Conservation (phyloP, 2,329 filamentous ascomycete genomes). For the Talaromyces sp. region DNA sequence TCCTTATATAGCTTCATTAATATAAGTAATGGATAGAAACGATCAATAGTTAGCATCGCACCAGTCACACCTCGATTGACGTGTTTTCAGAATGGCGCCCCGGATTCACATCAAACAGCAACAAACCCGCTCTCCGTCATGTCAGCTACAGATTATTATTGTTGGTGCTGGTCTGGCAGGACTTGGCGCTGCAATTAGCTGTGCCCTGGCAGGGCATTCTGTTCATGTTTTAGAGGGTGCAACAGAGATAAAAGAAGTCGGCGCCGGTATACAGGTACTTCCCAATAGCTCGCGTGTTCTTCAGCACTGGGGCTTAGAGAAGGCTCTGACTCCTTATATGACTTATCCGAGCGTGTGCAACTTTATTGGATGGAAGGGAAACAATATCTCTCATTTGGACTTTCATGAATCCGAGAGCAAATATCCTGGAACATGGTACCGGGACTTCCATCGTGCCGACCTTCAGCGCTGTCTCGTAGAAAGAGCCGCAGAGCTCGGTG, state of each 20-base stretch:
- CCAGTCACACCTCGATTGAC: not conserved
- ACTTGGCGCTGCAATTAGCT: slow-evolving; percentile 42
- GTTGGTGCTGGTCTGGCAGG: slow-evolving; percentile 50
- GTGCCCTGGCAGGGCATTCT: slow-evolving; percentile 39
- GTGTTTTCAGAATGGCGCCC: not conserved
- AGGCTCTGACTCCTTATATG: slow-evolving; percentile 33
- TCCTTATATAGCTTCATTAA: not conserved
- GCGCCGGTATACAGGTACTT: slow-evolving; percentile 34
- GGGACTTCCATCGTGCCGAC: slow-evolving; percentile 50
- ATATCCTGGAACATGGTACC: slow-evolving; percentile 40
- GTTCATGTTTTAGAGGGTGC: slow-evolving; percentile 45
- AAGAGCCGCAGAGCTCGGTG: slow-evolving; percentile 23
- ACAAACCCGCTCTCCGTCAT: slow-evolving; percentile 33
- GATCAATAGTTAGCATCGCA: not conserved
- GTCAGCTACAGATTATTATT: slow-evolving; percentile 27
- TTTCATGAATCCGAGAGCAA: slow-evolving; percentile 25
- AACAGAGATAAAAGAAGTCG: slow-evolving; percentile 34
- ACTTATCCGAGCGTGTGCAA: slow-evolving; percentile 28
- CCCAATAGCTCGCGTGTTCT: slow-evolving; percentile 32
- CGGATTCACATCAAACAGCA: slow-evolving; percentile 49
- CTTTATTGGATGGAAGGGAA: slow-evolving; percentile 37
- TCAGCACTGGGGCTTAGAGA: slow-evolving; percentile 29
- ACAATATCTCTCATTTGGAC: slow-evolving; percentile 41
- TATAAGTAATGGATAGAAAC: not conserved
- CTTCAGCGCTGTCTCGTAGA: slow-evolving; percentile 33